Conservation (phyloP, 805 yeast genomes). For the Spathaspora hagerdaliae region DNA sequence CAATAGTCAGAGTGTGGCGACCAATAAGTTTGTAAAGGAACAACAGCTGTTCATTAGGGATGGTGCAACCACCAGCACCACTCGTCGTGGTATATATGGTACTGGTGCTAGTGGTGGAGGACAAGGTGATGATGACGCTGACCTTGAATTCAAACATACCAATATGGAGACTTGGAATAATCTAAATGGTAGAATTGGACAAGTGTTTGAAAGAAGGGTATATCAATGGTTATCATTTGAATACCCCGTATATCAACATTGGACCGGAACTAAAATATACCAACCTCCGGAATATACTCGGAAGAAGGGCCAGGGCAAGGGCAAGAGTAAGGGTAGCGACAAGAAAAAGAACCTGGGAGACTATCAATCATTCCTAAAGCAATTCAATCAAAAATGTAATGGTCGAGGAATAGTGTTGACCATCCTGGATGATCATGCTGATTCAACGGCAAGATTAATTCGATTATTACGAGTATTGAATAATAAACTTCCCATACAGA, state of each 20-base stretch:
- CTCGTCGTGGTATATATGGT: background rate
- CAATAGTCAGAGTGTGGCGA: too few species aligned
- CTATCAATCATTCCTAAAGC: constrained; percentile 13
- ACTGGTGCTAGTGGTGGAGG: background rate
- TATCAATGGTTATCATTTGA: constrained; percentile 37
- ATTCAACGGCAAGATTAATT: constrained; percentile 16
- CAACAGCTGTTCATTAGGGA: background rate
- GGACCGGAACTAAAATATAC: constrained; percentile 29
- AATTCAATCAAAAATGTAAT: constrained; percentile 20
- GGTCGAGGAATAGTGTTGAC: constrained; percentile 32
- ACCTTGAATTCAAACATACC: background rate
- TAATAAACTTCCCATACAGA: constrained; percentile 29
- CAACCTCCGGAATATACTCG: background rate
- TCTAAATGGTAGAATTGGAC: too few species aligned
- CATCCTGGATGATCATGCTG: constrained; percentile 19
- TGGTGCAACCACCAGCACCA: too few species aligned
- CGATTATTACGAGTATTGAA: constrained; percentile 23
- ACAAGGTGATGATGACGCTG: background rate
- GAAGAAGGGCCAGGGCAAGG: background rate
- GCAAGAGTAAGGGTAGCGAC: background rate
- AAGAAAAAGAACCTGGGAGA: too few species aligned
- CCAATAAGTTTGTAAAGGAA: background rate
- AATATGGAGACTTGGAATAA: background rate
- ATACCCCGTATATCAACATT: constrained; percentile 35
- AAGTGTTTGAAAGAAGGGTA: constrained; percentile 28